These are phyloP conservation scores for Magnusiomyces fungicola DNA, from an alignment of 1,139 yeast species.

Conservation along the genomic window DNA sequence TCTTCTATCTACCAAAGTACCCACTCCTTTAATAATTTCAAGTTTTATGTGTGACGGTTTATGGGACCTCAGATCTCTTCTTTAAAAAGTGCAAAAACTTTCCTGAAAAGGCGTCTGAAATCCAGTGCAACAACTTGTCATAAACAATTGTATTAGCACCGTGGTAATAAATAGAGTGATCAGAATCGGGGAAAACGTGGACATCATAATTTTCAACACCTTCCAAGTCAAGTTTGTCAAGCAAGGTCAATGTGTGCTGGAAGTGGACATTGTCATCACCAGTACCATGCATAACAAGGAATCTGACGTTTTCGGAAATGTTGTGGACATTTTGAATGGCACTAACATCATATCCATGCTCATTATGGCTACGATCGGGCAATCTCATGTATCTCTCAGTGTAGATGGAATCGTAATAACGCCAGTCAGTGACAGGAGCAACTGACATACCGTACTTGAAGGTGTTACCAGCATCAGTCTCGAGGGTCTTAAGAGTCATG, in stretches of 20 bases:
- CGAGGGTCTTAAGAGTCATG: conserved; percentile 67
- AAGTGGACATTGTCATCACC: conserved; percentile 96
- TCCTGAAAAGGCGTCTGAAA: conserved; percentile 60
- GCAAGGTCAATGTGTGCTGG: conserved; percentile 69
- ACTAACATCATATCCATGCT: conserved; percentile 43
- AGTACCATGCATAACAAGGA: conserved; percentile 87
- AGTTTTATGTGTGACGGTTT: neutral
- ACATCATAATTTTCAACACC: conserved; percentile 78
- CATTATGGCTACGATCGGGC: conserved; percentile 44
- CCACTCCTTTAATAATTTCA: neutral
- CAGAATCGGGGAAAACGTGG: conserved; percentile 89
- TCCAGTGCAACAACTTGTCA: conserved; percentile 68
- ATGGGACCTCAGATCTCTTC: conserved; percentile 2
- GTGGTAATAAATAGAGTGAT: conserved; percentile 73
- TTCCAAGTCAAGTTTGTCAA: conserved; percentile 59
- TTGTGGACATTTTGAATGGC: conserved; percentile 44
- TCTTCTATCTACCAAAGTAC: too few relatives aligned
- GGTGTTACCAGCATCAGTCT: conserved; percentile 56
- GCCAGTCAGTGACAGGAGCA: conserved; percentile 85
- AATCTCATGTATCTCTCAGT: conserved; percentile 86
- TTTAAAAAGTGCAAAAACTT: conserved; percentile 30
- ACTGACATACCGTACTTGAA: conserved; percentile 81
- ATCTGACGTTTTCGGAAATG: conserved; percentile 50
- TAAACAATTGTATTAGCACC: conserved; percentile 72
- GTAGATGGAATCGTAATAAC: conserved; percentile 69